Base-by-base conservation (phyloP, 768 basidiomycete genomes). In the Tylopilus cervinicoccineus region DNA sequence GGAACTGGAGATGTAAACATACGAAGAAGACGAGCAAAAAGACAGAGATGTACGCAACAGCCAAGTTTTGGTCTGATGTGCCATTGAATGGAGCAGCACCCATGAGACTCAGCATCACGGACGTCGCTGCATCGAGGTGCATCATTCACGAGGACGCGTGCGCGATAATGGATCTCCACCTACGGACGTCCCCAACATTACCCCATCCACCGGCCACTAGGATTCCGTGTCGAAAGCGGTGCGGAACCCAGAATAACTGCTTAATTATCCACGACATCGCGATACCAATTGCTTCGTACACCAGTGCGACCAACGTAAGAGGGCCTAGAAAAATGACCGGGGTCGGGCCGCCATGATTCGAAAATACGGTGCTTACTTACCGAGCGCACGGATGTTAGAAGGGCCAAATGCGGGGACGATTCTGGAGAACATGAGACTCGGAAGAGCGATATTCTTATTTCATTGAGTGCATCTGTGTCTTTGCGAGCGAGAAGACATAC, bases 191-290 rank as follows among this genome's bases (percentile, higher is more conserved):
- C 9, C 81, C 84, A 38, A 76, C 76, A 55, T 88, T 88, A 10
- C 72, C 76, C 79, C 80, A 88, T 4, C 76, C 79, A 32, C 85
- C 86, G 0, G 86, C 84, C 4, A 79, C 77, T 0, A 88, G 57
- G 20, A 89, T 73, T 0, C 86, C 88, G 56, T 81, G 78, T 39
- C 86, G 72, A 59, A 89, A 88, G 24, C 84, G 75, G 58, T 86
- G 83, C 1, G 88, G 88, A 3, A 89, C 85, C 80, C 86, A 88
- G 56, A 84, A 88, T 42, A 84, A 55, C 51, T 78, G 76, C 41
- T 77, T 77, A 45, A 80, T 66, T n/a, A 76, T 39, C 70, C 74
- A 81, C 0, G 80, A 79, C 20, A 83, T 70, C 7, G 63, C 29
- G 9, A 80, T 60, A 6, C 88, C 84, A 5, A 84, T 63, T 2